Evolutionary conservation across 371 early-diverging fungal species (phyloP).

Genomic region (Syncephalastrum sp.): DNA sequence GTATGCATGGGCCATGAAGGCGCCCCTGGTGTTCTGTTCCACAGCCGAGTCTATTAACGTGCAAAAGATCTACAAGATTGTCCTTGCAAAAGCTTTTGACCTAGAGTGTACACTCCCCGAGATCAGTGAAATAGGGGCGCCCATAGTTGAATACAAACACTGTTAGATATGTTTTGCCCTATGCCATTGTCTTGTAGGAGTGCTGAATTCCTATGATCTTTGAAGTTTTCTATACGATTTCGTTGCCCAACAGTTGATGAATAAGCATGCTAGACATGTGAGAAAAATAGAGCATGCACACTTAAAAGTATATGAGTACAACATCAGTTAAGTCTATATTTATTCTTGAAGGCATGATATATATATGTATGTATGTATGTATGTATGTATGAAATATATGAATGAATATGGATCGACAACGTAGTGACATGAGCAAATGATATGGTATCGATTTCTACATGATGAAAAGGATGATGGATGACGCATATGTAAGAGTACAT

Average conservation of each 20-base stretch:
- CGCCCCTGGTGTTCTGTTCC: constrained; percentile 93
- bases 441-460: too few species aligned
- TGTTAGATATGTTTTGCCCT: constrained; percentile 19
- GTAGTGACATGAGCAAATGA: neutral
- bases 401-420: neutral
- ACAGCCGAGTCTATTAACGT: constrained; percentile 93
- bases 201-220: too few species aligned
- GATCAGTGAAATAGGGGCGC: constrained; percentile 88
- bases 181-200: neutral
- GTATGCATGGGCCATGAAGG: constrained; percentile 92
- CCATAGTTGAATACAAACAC: constrained; percentile 79
- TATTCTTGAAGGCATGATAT: too few species aligned
- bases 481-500: neutral
- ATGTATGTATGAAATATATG: neutral
- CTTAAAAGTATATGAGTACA: too few species aligned
- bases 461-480: too few species aligned
- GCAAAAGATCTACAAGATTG: constrained; percentile 96
- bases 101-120: constrained; percentile 90
- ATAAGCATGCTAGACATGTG: too few species aligned
- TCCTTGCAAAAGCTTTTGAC: constrained; percentile 92
- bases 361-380: too few species aligned
- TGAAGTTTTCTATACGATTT: neutral
- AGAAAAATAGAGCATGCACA: too few species aligned
- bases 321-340: too few species aligned
- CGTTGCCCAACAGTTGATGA: neutral